phyloP scores from a whole-genome alignment of 1,284 basidiomycete species.

The Cronartium ribicola region DNA sequence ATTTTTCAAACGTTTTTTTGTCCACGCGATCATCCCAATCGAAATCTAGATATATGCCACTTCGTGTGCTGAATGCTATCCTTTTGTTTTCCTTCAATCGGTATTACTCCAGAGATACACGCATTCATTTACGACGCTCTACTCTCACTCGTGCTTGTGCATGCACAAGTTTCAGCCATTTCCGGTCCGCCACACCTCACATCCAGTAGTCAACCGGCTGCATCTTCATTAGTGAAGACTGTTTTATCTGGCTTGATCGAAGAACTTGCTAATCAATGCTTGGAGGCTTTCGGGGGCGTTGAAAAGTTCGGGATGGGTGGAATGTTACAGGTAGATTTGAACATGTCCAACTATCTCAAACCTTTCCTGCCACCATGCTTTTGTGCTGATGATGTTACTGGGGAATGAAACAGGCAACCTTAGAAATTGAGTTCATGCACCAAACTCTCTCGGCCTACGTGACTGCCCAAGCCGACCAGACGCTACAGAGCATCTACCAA shows the following conservation, averaged over 20 bases:
- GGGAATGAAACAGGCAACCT: slow-evolving; percentile 67
- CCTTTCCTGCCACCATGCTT: slow-evolving; percentile 3
- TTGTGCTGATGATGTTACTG: no score
- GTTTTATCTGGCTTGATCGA: slow-evolving; percentile 78
- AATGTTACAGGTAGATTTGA: slow-evolving; percentile 78
- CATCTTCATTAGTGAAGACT: slow-evolving; percentile 63
- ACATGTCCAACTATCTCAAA: slow-evolving; percentile 5
- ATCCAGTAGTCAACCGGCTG: slow-evolving; percentile 4
- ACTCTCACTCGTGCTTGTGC: slow-evolving; percentile 81
- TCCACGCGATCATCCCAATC: not conserved
- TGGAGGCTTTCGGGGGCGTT: slow-evolving; percentile 78
- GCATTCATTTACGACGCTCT: slow-evolving; percentile 88
- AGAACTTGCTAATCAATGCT: slow-evolving; percentile 71
- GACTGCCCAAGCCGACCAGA: slow-evolving; percentile 70
- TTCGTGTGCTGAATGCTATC: not conserved
- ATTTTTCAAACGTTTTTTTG: not conserved
- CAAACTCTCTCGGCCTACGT: slow-evolving; percentile 87
- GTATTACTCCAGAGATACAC: slow-evolving; percentile 67
- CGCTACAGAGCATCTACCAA: slow-evolving; percentile 83
- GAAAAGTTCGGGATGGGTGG: slow-evolving; percentile 93
- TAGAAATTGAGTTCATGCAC: slow-evolving; percentile 98
- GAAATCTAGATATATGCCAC: not conserved
- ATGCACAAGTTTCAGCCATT: slow-evolving; percentile 78
- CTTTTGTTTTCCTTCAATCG: not conserved
- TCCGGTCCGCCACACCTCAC: slow-evolving; percentile 57